phyloP scores from a whole-genome alignment of 1,284 basidiomycete species.

The Flammula alnicola region DNA sequence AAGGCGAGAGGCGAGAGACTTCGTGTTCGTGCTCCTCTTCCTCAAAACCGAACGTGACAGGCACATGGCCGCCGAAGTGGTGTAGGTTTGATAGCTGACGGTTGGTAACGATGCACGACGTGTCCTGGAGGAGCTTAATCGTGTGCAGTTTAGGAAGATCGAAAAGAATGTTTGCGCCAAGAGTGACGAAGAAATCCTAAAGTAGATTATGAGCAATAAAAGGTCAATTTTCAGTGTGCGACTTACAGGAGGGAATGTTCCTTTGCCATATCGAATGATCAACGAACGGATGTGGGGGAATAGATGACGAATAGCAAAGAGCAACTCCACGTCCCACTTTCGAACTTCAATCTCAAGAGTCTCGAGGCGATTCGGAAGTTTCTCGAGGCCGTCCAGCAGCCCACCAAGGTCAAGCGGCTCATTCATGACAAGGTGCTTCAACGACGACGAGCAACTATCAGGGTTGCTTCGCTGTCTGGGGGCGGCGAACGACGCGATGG shows the following conservation, averaged over 20 bases:
- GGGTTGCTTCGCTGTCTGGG: neutral
- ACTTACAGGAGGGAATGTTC: no score
- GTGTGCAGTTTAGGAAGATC: constrained; percentile 18
- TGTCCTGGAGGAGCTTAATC: constrained; percentile 15
- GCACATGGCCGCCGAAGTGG: no score
- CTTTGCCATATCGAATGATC: constrained; percentile 20
- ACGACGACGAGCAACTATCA: neutral
- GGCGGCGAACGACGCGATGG: constrained; percentile 14
- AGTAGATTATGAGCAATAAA: no score
- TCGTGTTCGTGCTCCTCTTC: no score
- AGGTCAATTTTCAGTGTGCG: no score
- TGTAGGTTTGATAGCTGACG: neutral
- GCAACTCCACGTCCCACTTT: constrained; percentile 26
- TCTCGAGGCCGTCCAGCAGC: constrained; percentile 6
- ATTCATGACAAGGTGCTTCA: constrained; percentile 22
- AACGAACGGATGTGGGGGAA: constrained; percentile 18
- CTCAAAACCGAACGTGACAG: no score
- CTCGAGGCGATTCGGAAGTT: constrained; percentile 12
- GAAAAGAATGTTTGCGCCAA: constrained; percentile 25
- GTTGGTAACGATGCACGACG: constrained; percentile 4
- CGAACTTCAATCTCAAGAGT: constrained; percentile 20
- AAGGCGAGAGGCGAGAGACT: no score
- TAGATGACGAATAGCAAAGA: constrained; percentile 24
- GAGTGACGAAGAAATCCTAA: constrained; percentile 25
- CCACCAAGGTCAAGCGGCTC: constrained; percentile 1